Percentiles rank a stretch among this genome's conserved stretches.
Evolutionary conservation across 116 monocot species (phyloP).

Genomic region (Posidonia oceanica): DNA sequence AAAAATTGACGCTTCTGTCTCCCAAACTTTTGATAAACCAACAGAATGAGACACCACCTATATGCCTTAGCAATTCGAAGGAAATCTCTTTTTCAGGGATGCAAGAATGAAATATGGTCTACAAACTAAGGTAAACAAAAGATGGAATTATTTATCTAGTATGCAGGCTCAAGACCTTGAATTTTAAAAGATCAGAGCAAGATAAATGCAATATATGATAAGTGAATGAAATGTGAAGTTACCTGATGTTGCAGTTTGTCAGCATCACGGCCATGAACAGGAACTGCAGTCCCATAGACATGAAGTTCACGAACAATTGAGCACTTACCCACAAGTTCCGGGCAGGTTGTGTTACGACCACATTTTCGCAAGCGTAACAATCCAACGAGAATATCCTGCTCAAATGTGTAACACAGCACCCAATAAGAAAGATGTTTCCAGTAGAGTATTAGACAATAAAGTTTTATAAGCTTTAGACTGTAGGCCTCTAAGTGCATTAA

Average conservation of each 20-base stretch:
- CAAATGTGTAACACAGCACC: not conserved
- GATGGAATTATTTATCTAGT: too few relatives aligned
- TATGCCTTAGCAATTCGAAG: too few relatives aligned
- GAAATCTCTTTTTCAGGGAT: too few relatives aligned
- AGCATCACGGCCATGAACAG: conserved; percentile 92
- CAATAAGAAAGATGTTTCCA: not conserved
- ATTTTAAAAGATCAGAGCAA: too few relatives aligned
- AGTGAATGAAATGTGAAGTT: not conserved
- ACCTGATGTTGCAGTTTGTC: conserved; percentile 98
- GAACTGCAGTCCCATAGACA: conserved; percentile 99
- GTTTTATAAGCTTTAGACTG: not conserved
- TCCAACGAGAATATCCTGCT: conserved; percentile 94
- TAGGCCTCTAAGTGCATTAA: too few relatives aligned
- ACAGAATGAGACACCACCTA: too few relatives aligned
- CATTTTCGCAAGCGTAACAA: conserved; percentile 82
- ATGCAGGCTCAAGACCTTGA: too few relatives aligned
- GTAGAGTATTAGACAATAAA: not conserved
- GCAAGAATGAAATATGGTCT: too few relatives aligned
- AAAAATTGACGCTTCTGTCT: too few relatives aligned
- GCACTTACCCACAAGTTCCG: conserved; percentile 78
- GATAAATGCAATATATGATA: not conserved
- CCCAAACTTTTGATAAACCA: too few relatives aligned
- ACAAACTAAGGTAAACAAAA: too few relatives aligned
- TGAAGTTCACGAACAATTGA: conserved; percentile 99
- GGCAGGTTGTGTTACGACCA: conserved; percentile 75